Evolutionary conservation across 345 rosid species (phyloP).

Genomic region (Brassica carinata): DNA sequence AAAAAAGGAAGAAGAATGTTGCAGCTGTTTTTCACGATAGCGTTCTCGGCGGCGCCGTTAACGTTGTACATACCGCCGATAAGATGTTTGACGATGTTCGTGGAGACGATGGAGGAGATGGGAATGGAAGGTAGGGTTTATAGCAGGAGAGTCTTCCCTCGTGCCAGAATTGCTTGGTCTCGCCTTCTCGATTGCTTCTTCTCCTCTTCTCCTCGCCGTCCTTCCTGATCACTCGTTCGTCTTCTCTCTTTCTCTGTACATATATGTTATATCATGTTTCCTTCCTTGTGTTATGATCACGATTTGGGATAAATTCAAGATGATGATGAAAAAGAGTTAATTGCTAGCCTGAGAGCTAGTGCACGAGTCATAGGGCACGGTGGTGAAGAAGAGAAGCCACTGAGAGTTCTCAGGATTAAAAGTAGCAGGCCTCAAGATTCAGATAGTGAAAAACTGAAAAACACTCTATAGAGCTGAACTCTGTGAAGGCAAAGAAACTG

Average conservation of each 20-base stretch:
- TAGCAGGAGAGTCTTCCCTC: constrained; percentile 61
- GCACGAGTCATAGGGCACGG: constrained; percentile 52
- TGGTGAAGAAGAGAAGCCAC: constrained; percentile 66
- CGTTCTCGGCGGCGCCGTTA: constrained; percentile 88
- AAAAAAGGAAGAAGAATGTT: constrained; percentile 37
- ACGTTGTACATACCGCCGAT: constrained; percentile 80
- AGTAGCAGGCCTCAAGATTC: constrained; percentile 57
- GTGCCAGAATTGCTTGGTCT: constrained; percentile 69
- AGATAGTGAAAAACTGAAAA: constrained; percentile 59
- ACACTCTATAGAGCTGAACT: constrained; percentile 53
- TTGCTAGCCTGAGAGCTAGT: constrained; percentile 84
- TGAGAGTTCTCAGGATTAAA: constrained; percentile 64
- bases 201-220: constrained; percentile 39
- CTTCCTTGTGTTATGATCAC: constrained; percentile 3
- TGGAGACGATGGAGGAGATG: constrained; percentile 72
- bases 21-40: constrained; percentile 78
- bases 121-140: constrained; percentile 60
- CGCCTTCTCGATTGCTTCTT: constrained; percentile 69
- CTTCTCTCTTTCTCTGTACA: background rate
- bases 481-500: constrained; percentile 73
- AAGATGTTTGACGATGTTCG: constrained; percentile 77
- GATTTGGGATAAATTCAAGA: constrained; percentile 14
- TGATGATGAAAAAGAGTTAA: constrained; percentile 50
- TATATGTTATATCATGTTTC: background rate
- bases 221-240: constrained; percentile 11